A percentile compares a stretch with the other conserved stretches of the same genome.
Conservation (phyloP, 2,329 filamentous ascomycete species). For the Neonectria magnoliae region DNA sequence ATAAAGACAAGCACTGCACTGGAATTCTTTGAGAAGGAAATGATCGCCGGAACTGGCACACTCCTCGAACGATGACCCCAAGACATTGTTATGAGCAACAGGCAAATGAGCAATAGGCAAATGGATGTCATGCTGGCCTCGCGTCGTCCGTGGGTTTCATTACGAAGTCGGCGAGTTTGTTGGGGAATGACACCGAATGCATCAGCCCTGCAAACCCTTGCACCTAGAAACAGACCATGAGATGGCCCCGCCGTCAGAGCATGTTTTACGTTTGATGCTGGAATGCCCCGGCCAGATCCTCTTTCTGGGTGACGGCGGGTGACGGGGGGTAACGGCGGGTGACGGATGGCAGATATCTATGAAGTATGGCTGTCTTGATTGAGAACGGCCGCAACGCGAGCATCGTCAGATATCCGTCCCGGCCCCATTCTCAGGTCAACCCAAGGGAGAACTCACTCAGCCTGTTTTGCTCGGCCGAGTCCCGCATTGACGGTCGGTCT, state of each 20-base stretch:
- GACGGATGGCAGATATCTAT: constrained; percentile 5
- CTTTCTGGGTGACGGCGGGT: constrained; percentile 5
- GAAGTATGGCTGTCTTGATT: constrained; percentile 11
- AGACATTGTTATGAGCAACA: not conserved
- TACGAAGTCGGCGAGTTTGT: constrained; percentile 27
- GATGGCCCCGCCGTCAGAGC: constrained; percentile 19
- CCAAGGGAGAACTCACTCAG: constrained; percentile 12
- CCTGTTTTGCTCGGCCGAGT: constrained; percentile 24
- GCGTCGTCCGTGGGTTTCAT: constrained; percentile 26
- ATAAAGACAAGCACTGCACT: no score
- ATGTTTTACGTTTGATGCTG: constrained; percentile 7
- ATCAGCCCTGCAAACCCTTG: constrained; percentile 22
- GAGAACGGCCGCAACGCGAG: constrained; percentile 21
- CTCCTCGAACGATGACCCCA: not conserved
- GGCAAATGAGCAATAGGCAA: not conserved
- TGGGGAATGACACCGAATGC: constrained; percentile 22
- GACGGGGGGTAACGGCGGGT: constrained; percentile 4
- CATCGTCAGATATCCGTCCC: constrained; percentile 29
- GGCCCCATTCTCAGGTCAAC: not conserved
- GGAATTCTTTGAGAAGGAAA: not conserved
- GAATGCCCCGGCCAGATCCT: constrained; percentile 27
- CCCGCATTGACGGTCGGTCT: constrained; percentile 21
- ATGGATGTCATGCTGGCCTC: constrained; percentile 13
- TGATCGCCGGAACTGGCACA: not conserved
- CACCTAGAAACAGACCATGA: constrained; percentile 28